Conservation (phyloP, 371 early-diverging fungal genomes). For the Mucor plumbeus region DNA sequence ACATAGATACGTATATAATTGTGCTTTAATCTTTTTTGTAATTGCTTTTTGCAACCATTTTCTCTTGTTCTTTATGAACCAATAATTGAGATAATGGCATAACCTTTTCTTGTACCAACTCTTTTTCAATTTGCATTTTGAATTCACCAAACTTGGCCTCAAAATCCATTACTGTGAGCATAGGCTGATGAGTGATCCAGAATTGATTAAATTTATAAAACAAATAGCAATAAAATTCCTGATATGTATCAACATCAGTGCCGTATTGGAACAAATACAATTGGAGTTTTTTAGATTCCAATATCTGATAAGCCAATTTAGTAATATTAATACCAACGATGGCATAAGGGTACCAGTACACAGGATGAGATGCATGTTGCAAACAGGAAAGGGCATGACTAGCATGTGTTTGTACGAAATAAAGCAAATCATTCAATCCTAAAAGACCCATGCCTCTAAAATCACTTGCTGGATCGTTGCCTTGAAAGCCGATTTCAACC, state of each 20-base stretch:
- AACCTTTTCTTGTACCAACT: conserved; percentile 30
- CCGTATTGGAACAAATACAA: conserved; percentile 67
- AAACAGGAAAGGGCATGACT: conserved; percentile 50
- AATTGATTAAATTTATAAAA: conserved; percentile 70
- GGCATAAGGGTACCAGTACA: conserved; percentile 75
- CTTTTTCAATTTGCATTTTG: conserved; percentile 49
- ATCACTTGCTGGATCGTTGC: conserved; percentile 85
- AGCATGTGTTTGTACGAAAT: conserved; percentile 69
- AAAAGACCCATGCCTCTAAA: conserved; percentile 88
- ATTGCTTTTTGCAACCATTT: not conserved
- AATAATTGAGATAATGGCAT: conserved; percentile 22
- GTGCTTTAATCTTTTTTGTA: not conserved
- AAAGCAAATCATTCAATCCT: conserved; percentile 76
- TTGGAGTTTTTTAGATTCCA: conserved; percentile 73
- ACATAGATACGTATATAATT: too few species aligned
- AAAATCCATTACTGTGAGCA: conserved; percentile 79
- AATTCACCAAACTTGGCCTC: conserved; percentile 68
- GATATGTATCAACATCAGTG: conserved; percentile 53
- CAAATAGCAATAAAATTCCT: conserved; percentile 79
- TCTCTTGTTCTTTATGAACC: not conserved
- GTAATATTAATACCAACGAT: conserved; percentile 86
- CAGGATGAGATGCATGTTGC: conserved; percentile 32
- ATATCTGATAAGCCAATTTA: conserved; percentile 64
- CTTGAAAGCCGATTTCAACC: conserved; percentile 83
- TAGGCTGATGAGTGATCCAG: conserved; percentile 67